Percentiles rank a stretch among this genome's conserved stretches.
These are phyloP conservation scores for Lunularia cruciata DNA, from an alignment of 225 moss, liverwort and hornwort species.

Conservation along the genomic window DNA sequence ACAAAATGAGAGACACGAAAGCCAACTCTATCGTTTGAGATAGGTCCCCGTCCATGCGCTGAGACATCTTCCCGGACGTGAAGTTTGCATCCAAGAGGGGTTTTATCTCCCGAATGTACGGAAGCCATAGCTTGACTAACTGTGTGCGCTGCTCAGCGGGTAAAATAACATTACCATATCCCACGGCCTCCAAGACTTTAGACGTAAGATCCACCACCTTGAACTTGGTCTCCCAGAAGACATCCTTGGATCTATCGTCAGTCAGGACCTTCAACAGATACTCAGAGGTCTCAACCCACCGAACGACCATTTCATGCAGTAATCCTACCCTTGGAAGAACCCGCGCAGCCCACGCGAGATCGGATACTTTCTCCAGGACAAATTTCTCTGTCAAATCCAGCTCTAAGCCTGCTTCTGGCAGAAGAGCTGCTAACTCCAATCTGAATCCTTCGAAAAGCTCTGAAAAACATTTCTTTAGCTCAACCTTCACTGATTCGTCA, in stretches of 20 bases:
- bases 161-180: conserved; percentile 73
- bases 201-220: conserved; percentile 70
- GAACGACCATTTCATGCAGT: conserved; percentile 54
- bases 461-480: conserved; percentile 52
- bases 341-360: conserved; percentile 73
- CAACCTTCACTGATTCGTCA: conserved; percentile 52
- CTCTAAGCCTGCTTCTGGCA: conserved; percentile 16
- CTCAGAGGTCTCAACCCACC: conserved; percentile 60
- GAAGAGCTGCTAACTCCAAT: conserved; percentile 46
- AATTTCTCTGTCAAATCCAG: conserved; percentile 32
- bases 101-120: conserved; percentile 65
- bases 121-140: conserved; percentile 72
- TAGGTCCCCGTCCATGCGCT: conserved; percentile 67
- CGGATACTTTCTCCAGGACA: conserved; percentile 67
- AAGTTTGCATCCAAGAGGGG: conserved; percentile 64
- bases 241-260: conserved; percentile 41
- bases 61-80: conserved; percentile 46
- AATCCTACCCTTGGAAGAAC: conserved; percentile 67
- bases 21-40: conserved; percentile 69
- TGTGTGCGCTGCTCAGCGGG: conserved; percentile 58
- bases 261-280: conserved; percentile 46
- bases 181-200: conserved; percentile 77
- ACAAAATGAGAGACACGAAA: conserved; percentile 73
- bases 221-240: conserved; percentile 76
- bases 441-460: conserved; percentile 61